Base-by-base conservation (phyloP, 495 filamentous ascomycete species). In the Usnea hakonensis region DNA sequence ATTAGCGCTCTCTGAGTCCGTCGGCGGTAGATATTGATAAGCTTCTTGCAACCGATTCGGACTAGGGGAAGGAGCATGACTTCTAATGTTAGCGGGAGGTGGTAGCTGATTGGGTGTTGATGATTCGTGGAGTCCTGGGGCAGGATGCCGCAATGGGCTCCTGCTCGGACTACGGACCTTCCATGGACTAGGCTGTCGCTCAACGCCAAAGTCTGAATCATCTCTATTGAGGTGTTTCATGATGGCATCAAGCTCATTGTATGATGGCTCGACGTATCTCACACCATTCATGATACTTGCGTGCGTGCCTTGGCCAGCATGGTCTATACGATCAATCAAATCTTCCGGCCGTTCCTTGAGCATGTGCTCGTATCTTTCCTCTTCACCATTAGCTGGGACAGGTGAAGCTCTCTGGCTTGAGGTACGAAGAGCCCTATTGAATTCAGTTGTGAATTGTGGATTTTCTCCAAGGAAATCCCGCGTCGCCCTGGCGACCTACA, bases 201-300 rank as follows among this genome's bases (percentile, higher is more conserved):
- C 87, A 61, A 91, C 81, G 11, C 88, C 88, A 69, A 88, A 79
- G 61, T 87, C 83, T 0, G 87, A 86, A 61, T 88, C 86, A 36
- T 78, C 81, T 52, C 83, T 79, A 69, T 91, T 87, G 57, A 95
- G 79, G 54, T 90, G 87, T 21, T 86, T 85, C 89, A 95, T 94
- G 57, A 95, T 79, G 32, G 84, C 89, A 72, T 95, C 90, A 65
- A 95, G 85, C 70, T 95, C 90, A 60, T 87, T 85, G 63, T 89
- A 87, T 46, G 88, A 85, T 28, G 83, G 83, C 35, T 68, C 67
- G 23, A 70, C 57, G 36, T 70, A 65, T 60, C 68, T 64, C 30
- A 66, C 60, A 26, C 66, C 66, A 57, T 66, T 43, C 56, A 63
- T 55, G 21, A 66, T 58, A 36, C 56, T 52, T 32, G 23, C 23